Conservation (phyloP, 768 basidiomycete species). For the Phylloporus arenicola region DNA sequence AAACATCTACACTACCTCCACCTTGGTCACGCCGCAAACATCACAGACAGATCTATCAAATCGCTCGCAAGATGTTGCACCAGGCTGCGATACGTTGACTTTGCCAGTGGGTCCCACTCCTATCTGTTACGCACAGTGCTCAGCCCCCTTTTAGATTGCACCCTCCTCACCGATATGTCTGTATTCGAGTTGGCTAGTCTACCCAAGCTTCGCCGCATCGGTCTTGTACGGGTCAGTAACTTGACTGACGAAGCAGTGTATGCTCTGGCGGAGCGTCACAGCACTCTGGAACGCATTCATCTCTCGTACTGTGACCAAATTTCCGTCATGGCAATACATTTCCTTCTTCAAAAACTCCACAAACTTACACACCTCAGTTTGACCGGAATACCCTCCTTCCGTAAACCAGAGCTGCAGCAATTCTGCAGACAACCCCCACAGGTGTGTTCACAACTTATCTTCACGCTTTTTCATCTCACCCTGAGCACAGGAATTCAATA, state of each 20-base stretch:
- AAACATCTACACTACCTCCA: constrained; percentile 92
- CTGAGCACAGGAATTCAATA: constrained; percentile 73
- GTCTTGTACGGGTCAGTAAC: constrained; percentile 88
- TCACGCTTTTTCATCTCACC: constrained; percentile 2
- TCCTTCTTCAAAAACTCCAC: constrained; percentile 81
- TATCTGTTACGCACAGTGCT: constrained; percentile 1
- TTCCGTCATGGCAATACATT: constrained; percentile 85
- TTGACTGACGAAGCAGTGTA: constrained; percentile 93
- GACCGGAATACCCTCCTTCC: constrained; percentile 95
- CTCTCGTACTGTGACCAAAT: constrained; percentile 97
- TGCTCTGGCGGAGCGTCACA: constrained; percentile 78
- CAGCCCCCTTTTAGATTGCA: constrained; percentile 56
- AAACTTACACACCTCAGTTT: constrained; percentile 92
- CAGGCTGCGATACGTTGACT: constrained; percentile 88
- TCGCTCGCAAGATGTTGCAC: constrained; percentile 82
- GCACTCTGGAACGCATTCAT: constrained; percentile 91
- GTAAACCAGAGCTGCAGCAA: constrained; percentile 74
- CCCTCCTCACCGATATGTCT: constrained; percentile 84
- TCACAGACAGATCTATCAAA: constrained; percentile 86
- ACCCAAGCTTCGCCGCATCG: constrained; percentile 88
- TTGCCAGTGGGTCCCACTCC: constrained; percentile 68
- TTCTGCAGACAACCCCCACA: constrained; percentile 87
- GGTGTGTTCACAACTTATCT: constrained; percentile 41
- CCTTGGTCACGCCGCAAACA: constrained; percentile 83
- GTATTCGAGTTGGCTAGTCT: constrained; percentile 86